A percentile compares a stretch with the other conserved stretches of the same genome.
Evolutionary conservation across 306 rosid species (phyloP).

Genomic region (Trichosanthes cucumerina): DNA sequence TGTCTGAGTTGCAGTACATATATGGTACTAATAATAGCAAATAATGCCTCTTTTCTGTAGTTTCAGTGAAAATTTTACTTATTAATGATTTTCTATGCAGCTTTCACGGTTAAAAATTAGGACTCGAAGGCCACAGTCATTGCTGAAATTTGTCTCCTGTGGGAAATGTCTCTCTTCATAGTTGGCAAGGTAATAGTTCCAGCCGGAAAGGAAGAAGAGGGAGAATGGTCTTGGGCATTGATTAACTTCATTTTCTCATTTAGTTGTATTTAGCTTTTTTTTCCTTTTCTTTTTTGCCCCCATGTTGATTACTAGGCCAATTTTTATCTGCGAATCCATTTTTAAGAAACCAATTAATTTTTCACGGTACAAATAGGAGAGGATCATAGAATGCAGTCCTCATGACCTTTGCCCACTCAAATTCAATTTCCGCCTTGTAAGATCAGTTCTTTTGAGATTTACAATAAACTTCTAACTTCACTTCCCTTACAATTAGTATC

Average conservation of each 20-base stretch:
- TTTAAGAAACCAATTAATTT: conserved; percentile 38
- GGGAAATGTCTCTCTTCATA: conserved; percentile 69
- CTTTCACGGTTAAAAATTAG: conserved; percentile 73
- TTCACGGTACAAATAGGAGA: not conserved
- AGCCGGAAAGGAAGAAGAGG: not conserved
- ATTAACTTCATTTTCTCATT: conserved; percentile 29
- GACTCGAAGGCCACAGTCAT: conserved; percentile 46
- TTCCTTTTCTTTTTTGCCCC: conserved; percentile 12
- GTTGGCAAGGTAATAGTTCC: conserved; percentile 52
- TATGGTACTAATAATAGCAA: conserved; percentile 5
- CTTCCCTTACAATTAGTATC: not conserved
- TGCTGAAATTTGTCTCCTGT: conserved; percentile 79
- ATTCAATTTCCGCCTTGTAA: not conserved
- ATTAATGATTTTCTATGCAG: conserved; percentile 43
- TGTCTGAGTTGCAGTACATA: not conserved
- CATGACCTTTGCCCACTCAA: not conserved
- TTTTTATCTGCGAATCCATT: conserved; percentile 34
- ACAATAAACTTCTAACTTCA: not conserved
- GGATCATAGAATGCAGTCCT: not conserved
- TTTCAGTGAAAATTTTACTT: conserved; percentile 14
- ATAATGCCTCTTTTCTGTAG: not conserved
- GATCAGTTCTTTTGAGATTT: not conserved
- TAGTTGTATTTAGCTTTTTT: conserved; percentile 38
- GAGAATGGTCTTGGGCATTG: conserved; percentile 34
- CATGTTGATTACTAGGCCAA: conserved; percentile 25